Conservation (phyloP, 2,329 filamentous ascomycete species). For the Stromatinia cepivora region DNA sequence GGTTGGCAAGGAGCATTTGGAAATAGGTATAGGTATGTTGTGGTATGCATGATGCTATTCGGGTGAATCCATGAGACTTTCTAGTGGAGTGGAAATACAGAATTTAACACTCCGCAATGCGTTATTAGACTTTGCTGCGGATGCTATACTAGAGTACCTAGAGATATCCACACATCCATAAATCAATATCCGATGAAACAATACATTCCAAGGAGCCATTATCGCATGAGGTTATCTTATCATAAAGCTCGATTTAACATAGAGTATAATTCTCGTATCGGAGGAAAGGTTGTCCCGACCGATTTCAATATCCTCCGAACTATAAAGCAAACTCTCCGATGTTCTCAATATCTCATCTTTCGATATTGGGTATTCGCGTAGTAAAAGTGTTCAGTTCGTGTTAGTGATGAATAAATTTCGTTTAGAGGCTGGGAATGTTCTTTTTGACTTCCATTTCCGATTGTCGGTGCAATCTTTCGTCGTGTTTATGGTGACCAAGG, state of each 20-base stretch:
- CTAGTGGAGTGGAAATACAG: not conserved
- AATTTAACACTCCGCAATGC: not conserved
- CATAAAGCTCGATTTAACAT: not conserved
- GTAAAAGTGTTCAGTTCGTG: not conserved
- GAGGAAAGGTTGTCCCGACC: not conserved
- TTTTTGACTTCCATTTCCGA: not conserved
- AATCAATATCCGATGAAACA: not conserved
- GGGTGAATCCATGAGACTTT: not conserved
- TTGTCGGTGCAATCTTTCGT: not conserved
- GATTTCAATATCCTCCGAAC: not conserved
- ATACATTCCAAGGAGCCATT: not conserved
- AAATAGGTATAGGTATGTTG: not conserved
- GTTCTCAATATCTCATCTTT: not conserved
- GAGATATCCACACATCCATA: not conserved
- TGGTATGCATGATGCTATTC: not conserved
- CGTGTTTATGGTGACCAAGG: no score
- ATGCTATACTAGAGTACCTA: not conserved
- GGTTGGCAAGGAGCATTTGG: not conserved
- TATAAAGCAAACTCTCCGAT: not conserved
- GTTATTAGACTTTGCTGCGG: not conserved
- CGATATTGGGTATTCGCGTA: no score
- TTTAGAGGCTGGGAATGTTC: not conserved
- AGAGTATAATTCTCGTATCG: not conserved
- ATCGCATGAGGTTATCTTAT: not conserved
- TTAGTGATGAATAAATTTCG: no score